Conservation (phyloP, 768 basidiomycete species). For the Cystofilobasidium macerans region DNA sequence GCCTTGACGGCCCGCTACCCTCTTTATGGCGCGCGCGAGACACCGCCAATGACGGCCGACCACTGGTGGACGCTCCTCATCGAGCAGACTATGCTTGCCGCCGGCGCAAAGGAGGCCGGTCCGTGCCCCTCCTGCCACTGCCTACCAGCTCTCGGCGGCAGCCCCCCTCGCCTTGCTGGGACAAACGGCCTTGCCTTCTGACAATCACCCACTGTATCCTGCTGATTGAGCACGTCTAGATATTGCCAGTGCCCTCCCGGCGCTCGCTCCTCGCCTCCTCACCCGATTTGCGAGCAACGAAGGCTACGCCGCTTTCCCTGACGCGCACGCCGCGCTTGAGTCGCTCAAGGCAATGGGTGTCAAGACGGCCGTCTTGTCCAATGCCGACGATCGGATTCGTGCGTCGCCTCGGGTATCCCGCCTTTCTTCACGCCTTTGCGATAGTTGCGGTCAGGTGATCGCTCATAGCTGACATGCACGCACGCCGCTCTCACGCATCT, state of each 20-base stretch:
- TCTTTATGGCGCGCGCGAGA: slow-evolving; percentile 3
- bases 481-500: not conserved
- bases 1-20: not conserved
- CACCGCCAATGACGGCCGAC: slow-evolving; percentile 8
- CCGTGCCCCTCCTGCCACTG: not conserved
- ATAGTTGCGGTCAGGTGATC: too few species aligned
- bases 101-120: not conserved
- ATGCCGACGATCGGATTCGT: slow-evolving; percentile 21
- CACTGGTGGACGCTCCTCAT: slow-evolving; percentile 22
- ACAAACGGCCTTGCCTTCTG: too few species aligned
- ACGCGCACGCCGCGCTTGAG: not conserved
- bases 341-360: slow-evolving; percentile 4
- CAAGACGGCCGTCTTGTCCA: slow-evolving; percentile 17
- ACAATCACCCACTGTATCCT: too few species aligned
- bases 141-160: not conserved
- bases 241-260: not conserved
- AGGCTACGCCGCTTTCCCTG: slow-evolving; percentile 18
- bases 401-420: not conserved
- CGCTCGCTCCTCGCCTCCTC: not conserved
- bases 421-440: too few species aligned
- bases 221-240: not conserved
- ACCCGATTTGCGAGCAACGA: slow-evolving; percentile 9
- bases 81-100: slow-evolving; percentile 10
- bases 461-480: not conserved
- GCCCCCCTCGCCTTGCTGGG: too few species aligned